These are phyloP conservation scores for Colletotrichum magnum DNA, from an alignment of 2,329 filamentous ascomycete genomes.

Conservation along the genomic window DNA sequence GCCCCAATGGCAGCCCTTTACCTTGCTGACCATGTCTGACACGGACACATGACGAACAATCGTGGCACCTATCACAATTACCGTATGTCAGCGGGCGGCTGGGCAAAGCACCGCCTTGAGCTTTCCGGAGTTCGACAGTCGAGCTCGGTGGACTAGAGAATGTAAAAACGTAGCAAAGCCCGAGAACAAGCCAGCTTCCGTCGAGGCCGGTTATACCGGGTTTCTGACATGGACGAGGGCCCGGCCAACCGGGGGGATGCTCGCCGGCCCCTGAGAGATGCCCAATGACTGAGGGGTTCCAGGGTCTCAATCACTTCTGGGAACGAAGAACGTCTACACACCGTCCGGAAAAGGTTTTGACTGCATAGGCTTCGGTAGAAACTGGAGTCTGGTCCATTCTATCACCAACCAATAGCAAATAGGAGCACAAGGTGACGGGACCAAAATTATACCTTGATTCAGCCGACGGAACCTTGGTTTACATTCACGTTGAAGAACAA, in stretches of 20 bases:
- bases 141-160: neutral
- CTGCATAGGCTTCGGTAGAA: neutral
- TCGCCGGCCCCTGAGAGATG: neutral
- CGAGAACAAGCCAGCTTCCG: neutral
- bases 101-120: neutral
- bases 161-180: too few species aligned
- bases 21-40: constrained; percentile 33
- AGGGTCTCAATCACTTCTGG: neutral
- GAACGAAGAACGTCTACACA: neutral
- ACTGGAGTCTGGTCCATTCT: too few species aligned
- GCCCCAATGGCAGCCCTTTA: constrained; percentile 18
- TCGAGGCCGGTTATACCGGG: constrained; percentile 9
- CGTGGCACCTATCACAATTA: constrained; percentile 36
- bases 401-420: too few species aligned
- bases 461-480: too few species aligned
- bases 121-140: neutral
- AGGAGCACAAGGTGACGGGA: too few species aligned
- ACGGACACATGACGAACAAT: constrained; percentile 22
- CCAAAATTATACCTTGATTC: too few species aligned
- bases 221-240: constrained; percentile 14
- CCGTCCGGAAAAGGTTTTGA: neutral
- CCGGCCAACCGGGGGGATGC: neutral
- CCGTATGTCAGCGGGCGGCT: constrained; percentile 8
- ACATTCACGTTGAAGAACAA: too few species aligned
- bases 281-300: neutral